A percentile compares a stretch with the other conserved stretches of the same genome.
These are phyloP conservation scores for Pholiota adiposa DNA, from an alignment of 1,284 basidiomycete genomes.

Conservation along the genomic window DNA sequence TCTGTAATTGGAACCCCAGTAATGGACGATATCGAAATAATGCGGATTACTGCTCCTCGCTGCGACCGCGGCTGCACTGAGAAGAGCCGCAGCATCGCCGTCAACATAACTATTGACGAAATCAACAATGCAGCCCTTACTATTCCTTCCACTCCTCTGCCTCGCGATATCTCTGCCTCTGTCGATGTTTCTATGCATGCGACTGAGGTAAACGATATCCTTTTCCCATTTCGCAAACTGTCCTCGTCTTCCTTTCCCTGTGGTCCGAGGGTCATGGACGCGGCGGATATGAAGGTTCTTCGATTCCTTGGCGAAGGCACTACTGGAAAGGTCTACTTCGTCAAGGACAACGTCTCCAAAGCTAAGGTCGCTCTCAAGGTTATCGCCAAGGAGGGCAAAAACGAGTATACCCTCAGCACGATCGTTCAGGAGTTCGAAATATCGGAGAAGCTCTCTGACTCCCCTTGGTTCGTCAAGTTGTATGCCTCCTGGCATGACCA, in stretches of 20 bases:
- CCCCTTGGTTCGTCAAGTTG: conserved; percentile 29
- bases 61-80: not conserved
- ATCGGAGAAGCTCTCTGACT: conserved; percentile 22
- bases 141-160: not conserved
- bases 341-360: conserved; percentile 26
- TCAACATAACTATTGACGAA: not conserved
- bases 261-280: conserved; percentile 7
- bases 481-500: conserved; percentile 34
- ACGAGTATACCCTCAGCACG: conserved; percentile 18
- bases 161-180: not conserved
- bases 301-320: conserved; percentile 33
- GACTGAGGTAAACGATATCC: not conserved
- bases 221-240: not conserved
- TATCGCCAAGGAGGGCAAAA: conserved; percentile 24
- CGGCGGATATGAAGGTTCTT: conserved; percentile 25
- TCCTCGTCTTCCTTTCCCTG: not conserved
- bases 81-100: not conserved
- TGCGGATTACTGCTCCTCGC: not conserved
- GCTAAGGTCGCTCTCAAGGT: conserved; percentile 34
- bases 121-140: not conserved
- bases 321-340: conserved; percentile 31
- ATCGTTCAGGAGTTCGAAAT: conserved; percentile 29
- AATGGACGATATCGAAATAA: not conserved
- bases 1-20: not conserved
- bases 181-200: not conserved